A percentile compares a stretch with the other conserved stretches of the same genome.
Evolutionary conservation across 2,329 filamentous ascomycete genomes (phyloP).

Genomic region (Tolypocladium inflatum): DNA sequence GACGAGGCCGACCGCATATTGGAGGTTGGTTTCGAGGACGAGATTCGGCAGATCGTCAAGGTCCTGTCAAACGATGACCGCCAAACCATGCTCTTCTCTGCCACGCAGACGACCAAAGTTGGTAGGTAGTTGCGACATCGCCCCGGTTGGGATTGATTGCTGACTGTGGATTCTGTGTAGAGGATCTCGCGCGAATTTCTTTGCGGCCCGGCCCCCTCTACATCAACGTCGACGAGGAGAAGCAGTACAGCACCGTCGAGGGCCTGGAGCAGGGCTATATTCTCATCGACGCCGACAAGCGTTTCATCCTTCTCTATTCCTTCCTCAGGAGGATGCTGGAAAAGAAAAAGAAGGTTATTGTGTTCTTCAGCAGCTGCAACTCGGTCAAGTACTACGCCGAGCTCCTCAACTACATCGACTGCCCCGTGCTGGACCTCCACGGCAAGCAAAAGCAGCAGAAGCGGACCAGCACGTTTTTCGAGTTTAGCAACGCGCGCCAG

Average conservation of each 20-base stretch:
- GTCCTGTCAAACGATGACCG: conserved; percentile 79
- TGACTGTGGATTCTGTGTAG: conserved; percentile 21
- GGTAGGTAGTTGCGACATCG: conserved; percentile 10
- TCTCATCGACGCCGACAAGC: conserved; percentile 84
- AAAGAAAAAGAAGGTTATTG: conserved; percentile 92
- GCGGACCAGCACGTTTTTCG: conserved; percentile 97
- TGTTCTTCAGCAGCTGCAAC: conserved; percentile 88
- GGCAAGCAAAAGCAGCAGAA: conserved; percentile 99
- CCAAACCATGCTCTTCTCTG: conserved; percentile 97
- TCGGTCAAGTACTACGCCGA: conserved; percentile 95
- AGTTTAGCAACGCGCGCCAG: conserved; percentile 69
- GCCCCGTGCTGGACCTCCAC: conserved; percentile 77
- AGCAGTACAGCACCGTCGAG: conserved; percentile 85
- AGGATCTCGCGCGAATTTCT: conserved; percentile 91
- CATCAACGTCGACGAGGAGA: conserved; percentile 89
- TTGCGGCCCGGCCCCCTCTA: conserved; percentile 84
- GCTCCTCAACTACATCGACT: conserved; percentile 93
- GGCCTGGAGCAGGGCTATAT: conserved; percentile 95
- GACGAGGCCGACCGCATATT: conserved; percentile 96
- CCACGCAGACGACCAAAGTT: conserved; percentile 96
- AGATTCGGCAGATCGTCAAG: conserved; percentile 95
- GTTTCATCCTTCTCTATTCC: conserved; percentile 87
- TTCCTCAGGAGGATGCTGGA: conserved; percentile 74
- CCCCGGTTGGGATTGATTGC: neutral
- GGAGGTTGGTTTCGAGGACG: conserved; percentile 96